Conservation (phyloP, 2,329 filamentous ascomycete species). For the Blumeriella jaapii region DNA sequence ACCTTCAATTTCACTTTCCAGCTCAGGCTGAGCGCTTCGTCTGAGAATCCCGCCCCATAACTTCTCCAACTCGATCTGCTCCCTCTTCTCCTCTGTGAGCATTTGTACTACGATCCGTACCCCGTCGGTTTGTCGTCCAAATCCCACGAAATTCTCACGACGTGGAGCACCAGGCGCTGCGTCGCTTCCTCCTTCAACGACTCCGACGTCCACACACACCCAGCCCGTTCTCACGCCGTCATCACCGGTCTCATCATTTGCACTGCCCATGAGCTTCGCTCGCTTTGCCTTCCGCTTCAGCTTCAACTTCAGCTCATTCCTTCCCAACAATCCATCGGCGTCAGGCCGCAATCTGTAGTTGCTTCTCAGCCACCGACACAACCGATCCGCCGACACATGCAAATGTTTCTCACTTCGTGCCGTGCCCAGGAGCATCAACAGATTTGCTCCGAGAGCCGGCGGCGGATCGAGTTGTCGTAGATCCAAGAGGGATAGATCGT, state of each 20-base stretch:
- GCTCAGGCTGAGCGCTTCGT: slow-evolving; percentile 25
- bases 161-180: slow-evolving; percentile 32
- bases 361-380: slow-evolving; percentile 73
- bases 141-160: slow-evolving; percentile 58
- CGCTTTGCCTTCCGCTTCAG: slow-evolving; percentile 68
- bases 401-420: slow-evolving; percentile 88
- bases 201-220: slow-evolving; percentile 87
- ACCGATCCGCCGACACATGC: slow-evolving; percentile 79
- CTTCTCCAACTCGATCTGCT: slow-evolving; percentile 53
- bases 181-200: slow-evolving; percentile 44
- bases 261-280: slow-evolving; percentile 68
- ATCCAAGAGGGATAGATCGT: slow-evolving; percentile 71
- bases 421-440: slow-evolving; percentile 88
- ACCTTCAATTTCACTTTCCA: slow-evolving; percentile 25
- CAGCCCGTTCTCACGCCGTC: slow-evolving; percentile 88
- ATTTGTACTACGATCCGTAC: slow-evolving; percentile 59
- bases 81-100: slow-evolving; percentile 59
- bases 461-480: slow-evolving; percentile 76
- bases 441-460: slow-evolving; percentile 73
- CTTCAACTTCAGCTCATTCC: slow-evolving; percentile 85
- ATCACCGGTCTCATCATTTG: slow-evolving; percentile 51
- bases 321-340: slow-evolving; percentile 79
- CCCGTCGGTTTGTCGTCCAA: slow-evolving; percentile 48
- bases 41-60: slow-evolving; percentile 37
- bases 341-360: slow-evolving; percentile 61